These are phyloP conservation scores for Zalerion maritima DNA, from an alignment of 495 filamentous ascomycete species.

Conservation along the genomic window DNA sequence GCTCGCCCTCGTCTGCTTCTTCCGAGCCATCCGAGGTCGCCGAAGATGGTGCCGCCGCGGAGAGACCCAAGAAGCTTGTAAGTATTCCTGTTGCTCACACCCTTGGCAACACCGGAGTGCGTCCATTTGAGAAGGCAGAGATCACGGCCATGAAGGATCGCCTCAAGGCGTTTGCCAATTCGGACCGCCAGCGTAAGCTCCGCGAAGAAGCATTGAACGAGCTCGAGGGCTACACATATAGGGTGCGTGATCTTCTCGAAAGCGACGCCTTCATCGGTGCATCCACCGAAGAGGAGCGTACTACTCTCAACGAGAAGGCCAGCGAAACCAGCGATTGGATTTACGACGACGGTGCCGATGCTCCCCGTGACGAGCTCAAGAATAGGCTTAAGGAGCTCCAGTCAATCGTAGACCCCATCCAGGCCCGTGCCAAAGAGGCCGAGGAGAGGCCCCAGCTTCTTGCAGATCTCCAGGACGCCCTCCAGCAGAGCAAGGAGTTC, in stretches of 20 bases:
- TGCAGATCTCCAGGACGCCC: conserved; percentile 43
- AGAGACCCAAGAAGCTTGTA: conserved; percentile 48
- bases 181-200: conserved; percentile 57
- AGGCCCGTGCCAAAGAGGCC: conserved; percentile 54
- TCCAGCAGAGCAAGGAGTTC: conserved; percentile 38
- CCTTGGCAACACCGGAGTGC: conserved; percentile 44
- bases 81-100: conserved; percentile 54
- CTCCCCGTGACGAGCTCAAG: conserved; percentile 54
- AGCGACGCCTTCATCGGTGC: conserved; percentile 56
- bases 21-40: conserved; percentile 25
- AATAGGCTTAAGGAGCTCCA: conserved; percentile 56
- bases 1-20: conserved; percentile 25
- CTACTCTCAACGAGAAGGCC: conserved; percentile 45
- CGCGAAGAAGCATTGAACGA: conserved; percentile 86
- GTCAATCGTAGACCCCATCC: conserved; percentile 52
- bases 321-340: conserved; percentile 73
- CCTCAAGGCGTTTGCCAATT: conserved; percentile 66
- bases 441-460: conserved; percentile 49
- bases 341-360: conserved; percentile 68
- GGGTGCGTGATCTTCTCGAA: conserved; percentile 63
- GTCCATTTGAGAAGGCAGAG: conserved; percentile 39
- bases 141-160: conserved; percentile 53
- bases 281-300: conserved; percentile 49
- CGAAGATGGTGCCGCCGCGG: too few relatives aligned
- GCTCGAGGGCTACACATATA: conserved; percentile 89